Percentiles rank a stretch among this genome's conserved stretches.
Conservation (phyloP, 164 flowering plant genomes). For the Vitis cinerea region DNA sequence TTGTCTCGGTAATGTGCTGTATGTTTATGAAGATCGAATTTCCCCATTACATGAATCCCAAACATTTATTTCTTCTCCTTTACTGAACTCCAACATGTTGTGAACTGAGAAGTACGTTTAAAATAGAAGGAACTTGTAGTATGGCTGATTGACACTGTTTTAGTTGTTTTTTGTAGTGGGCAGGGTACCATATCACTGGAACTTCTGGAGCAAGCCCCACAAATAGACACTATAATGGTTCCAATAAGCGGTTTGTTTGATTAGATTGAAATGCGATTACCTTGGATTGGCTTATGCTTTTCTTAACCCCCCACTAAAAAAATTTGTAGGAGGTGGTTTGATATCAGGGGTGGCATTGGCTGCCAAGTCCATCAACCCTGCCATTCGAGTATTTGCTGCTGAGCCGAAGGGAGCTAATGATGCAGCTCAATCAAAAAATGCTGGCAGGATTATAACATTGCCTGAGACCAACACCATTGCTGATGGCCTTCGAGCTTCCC, state of each 20-base stretch:
- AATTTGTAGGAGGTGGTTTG: conserved; percentile 75
- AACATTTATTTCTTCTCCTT: too few species aligned
- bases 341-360: conserved; percentile 92
- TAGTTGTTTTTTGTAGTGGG: conserved; percentile 48
- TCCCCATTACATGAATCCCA: too few species aligned
- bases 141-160: neutral
- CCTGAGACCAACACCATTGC: conserved; percentile 70
- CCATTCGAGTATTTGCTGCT: conserved; percentile 76
- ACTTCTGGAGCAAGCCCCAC: conserved; percentile 70
- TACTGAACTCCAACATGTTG: too few species aligned
- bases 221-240: conserved; percentile 73
- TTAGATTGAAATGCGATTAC: neutral
- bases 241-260: conserved; percentile 79
- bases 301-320: neutral
- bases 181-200: conserved; percentile 88
- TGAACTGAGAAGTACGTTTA: too few species aligned
- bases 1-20: too few species aligned
- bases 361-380: conserved; percentile 83
- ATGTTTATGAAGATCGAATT: too few species aligned
- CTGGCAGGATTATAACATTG: conserved; percentile 63
- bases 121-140: neutral
- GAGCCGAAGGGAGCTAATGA: conserved; percentile 94
- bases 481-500: conserved; percentile 93
- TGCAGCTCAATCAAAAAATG: conserved; percentile 83
- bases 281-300: neutral